A percentile compares a stretch with the other conserved stretches of the same genome.
Conservation (phyloP, 2,329 filamentous ascomycete species). For the Hypoxylon sp. region DNA sequence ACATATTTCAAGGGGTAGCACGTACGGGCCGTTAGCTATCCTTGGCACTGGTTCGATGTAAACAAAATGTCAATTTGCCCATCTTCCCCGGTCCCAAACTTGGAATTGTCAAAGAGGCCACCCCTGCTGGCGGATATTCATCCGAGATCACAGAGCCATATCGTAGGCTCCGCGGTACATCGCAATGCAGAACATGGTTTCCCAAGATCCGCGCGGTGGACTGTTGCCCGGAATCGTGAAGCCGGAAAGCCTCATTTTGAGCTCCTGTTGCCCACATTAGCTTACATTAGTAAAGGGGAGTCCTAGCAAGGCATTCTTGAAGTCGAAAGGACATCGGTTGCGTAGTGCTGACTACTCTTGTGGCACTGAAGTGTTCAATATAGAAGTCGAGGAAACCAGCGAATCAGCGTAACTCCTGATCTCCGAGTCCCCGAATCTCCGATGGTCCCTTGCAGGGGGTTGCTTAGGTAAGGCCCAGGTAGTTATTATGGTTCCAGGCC, state of each 20-base stretch:
- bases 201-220: conserved; percentile 22
- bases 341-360: background rate
- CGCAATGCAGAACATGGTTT: conserved; percentile 22
- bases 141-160: conserved; percentile 28
- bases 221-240: conserved; percentile 12
- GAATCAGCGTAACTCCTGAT: conserved; percentile 7
- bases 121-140: conserved; percentile 30
- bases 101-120: background rate
- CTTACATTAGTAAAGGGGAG: background rate
- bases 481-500: conserved; percentile 1
- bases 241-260: conserved; percentile 9
- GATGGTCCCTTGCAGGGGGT: conserved; percentile 6
- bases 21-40: conserved; percentile 18
- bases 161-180: conserved; percentile 19
- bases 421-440: conserved; percentile 21
- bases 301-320: conserved; percentile 7
- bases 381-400: conserved; percentile 9
- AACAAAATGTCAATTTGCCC: conserved; percentile 17
- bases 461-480: background rate
- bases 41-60: conserved; percentile 27
- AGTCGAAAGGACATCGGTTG: background rate
- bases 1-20: conserved; percentile 10
- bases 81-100: conserved; percentile 15
- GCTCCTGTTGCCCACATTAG: conserved; percentile 9
- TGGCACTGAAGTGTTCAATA: conserved; percentile 9